These are phyloP conservation scores for Pinus tabuliformis DNA, from an alignment of 75 land plant genomes.

Conservation along the genomic window DNA sequence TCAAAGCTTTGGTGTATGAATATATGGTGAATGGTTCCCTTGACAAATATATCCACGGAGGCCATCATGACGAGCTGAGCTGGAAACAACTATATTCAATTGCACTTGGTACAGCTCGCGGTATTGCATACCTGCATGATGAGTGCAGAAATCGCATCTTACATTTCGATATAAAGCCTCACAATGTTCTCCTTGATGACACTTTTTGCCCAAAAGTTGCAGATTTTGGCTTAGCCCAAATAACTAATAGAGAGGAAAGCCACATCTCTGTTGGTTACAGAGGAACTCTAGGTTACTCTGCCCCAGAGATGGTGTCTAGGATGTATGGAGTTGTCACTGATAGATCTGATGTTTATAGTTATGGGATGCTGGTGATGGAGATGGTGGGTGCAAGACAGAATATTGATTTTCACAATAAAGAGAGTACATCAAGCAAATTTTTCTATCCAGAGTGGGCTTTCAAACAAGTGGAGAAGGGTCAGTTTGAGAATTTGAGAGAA, in stretches of 20 bases:
- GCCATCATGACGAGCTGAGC: background rate
- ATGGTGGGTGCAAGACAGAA: too few species aligned
- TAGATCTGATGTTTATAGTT: background rate
- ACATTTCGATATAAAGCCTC: constrained; percentile 14
- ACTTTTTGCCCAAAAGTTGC: constrained; percentile 45
- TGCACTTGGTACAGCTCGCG: background rate
- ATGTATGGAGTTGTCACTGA: background rate
- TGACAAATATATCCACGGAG: constrained; percentile 18
- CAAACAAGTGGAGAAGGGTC: too few species aligned
- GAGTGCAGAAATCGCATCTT: background rate
- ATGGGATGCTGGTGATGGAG: too few species aligned
- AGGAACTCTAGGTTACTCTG: constrained; percentile 14
- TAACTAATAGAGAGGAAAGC: constrained; percentile 17
- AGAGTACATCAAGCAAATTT: too few species aligned
- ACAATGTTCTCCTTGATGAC: constrained; percentile 37
- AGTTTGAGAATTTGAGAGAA: too few species aligned
- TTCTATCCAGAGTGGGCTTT: too few species aligned
- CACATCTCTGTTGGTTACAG: constrained; percentile 4
- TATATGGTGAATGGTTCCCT: constrained; percentile 43
- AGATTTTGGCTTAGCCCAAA: constrained; percentile 57
- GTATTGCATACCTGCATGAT: background rate
- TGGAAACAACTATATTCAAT: background rate
- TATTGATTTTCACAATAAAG: too few species aligned
- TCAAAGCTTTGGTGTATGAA: constrained; percentile 32
- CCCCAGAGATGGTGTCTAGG: constrained; percentile 15